Percentiles rank a stretch among this genome's conserved stretches.
phyloP scores from a whole-genome alignment of 2,329 filamentous ascomycete genomes.

The Colletotrichum scovillei region DNA sequence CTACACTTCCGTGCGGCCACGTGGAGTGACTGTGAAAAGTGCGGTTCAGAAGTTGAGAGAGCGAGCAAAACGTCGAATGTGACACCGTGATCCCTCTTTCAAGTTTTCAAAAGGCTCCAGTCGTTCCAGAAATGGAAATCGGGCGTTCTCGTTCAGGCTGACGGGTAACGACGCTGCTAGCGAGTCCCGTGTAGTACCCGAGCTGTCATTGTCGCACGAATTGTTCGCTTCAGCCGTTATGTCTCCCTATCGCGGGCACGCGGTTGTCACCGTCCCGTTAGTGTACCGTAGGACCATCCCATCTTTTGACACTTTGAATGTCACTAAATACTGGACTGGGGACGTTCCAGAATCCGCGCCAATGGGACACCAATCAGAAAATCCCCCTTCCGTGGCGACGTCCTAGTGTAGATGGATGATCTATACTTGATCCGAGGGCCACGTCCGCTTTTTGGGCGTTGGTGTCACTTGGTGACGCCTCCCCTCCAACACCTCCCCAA shows the following conservation, averaged over 20 bases:
- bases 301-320: constrained; percentile 15
- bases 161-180: neutral
- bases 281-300: neutral
- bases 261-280: constrained; percentile 1
- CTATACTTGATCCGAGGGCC: neutral
- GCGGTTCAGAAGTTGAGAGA: neutral
- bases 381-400: neutral
- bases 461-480: neutral
- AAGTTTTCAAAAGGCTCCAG: neutral
- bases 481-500: too few relatives aligned
- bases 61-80: neutral
- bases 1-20: constrained; percentile 24
- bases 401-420: neutral
- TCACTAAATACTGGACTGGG: neutral
- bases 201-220: neutral
- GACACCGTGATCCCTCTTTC: neutral
- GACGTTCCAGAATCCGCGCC: constrained; percentile 9
- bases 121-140: constrained; percentile 10
- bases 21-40: constrained; percentile 16
- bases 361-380: constrained; percentile 1
- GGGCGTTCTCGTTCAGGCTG: neutral
- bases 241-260: neutral
- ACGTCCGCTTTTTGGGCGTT: neutral
- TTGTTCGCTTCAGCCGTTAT: neutral
- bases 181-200: neutral